phyloP scores from a whole-genome alignment of 2,329 filamentous ascomycete genomes.

The Monilinia fructigena region DNA sequence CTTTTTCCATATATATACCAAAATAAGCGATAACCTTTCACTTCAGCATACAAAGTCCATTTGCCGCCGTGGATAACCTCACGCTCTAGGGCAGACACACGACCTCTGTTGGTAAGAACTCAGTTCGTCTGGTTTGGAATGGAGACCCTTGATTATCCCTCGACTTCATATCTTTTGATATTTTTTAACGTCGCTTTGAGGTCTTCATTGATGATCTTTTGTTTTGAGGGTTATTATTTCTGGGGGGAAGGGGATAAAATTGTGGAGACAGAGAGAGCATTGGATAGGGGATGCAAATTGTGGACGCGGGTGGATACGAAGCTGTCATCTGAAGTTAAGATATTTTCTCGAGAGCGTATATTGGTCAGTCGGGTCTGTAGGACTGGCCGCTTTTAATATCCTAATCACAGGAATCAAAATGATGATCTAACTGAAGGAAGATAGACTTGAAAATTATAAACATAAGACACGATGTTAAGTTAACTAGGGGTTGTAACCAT shows the following conservation, averaged over 20 bases:
- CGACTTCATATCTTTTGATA: conserved; percentile 1
- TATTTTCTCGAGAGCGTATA: not conserved
- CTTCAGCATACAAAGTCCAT: not conserved
- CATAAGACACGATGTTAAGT: not conserved
- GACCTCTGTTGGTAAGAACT: conserved; percentile 3
- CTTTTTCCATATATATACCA: not conserved
- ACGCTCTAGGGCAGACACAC: conserved; percentile 10
- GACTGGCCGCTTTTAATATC: not conserved
- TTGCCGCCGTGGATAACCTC: conserved; percentile 15
- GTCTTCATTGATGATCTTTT: not conserved
- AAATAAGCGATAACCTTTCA: not conserved
- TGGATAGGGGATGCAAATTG: not conserved
- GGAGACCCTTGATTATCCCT: not conserved
- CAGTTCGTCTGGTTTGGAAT: conserved; percentile 11
- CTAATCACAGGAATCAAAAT: not conserved
- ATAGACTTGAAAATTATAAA: not conserved
- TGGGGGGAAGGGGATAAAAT: not conserved
- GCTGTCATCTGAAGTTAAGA: not conserved
- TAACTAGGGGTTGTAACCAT: not conserved
- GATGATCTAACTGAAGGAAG: not conserved
- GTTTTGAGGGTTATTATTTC: not conserved
- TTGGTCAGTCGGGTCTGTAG: not conserved
- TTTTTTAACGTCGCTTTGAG: not conserved
- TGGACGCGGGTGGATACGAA: not conserved
- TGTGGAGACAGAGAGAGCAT: not conserved